These are phyloP conservation scores for Paspalum vaginatum DNA, from an alignment of 176 grass and related monocot species.

Conservation along the genomic window DNA sequence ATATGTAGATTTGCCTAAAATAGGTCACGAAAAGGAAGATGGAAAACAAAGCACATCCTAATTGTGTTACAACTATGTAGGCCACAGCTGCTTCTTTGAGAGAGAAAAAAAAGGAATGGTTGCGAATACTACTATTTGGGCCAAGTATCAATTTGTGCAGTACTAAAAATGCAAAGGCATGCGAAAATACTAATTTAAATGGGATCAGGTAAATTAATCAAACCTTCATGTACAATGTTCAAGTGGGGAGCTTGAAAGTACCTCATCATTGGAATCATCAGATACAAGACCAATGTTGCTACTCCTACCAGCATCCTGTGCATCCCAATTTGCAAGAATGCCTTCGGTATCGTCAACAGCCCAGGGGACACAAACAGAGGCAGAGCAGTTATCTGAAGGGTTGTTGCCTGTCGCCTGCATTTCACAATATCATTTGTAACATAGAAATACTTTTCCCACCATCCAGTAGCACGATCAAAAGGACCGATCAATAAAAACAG, in stretches of 20 bases:
- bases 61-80: neutral
- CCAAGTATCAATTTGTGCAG: neutral
- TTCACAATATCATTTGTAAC: slow-evolving; percentile 24
- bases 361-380: slow-evolving; percentile 8
- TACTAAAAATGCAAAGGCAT: neutral
- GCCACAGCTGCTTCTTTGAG: neutral
- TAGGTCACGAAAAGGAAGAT: neutral
- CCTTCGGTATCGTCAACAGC: slow-evolving; percentile 20
- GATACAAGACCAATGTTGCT: slow-evolving; percentile 14
- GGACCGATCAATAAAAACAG: slow-evolving; percentile 19
- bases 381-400: slow-evolving; percentile 36
- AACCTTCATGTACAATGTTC: neutral
- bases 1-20: neutral
- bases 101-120: neutral
- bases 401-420: slow-evolving; percentile 52
- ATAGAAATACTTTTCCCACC: neutral
- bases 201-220: neutral
- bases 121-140: neutral
- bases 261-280: slow-evolving; percentile 63
- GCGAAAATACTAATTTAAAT: neutral
- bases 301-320: slow-evolving; percentile 26
- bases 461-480: slow-evolving; percentile 3
- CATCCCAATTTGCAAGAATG: slow-evolving; percentile 46
- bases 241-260: slow-evolving; percentile 26
- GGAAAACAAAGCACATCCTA: neutral